phyloP scores from a whole-genome alignment of 257 asterid genomes.

The Asclepias syriaca region DNA sequence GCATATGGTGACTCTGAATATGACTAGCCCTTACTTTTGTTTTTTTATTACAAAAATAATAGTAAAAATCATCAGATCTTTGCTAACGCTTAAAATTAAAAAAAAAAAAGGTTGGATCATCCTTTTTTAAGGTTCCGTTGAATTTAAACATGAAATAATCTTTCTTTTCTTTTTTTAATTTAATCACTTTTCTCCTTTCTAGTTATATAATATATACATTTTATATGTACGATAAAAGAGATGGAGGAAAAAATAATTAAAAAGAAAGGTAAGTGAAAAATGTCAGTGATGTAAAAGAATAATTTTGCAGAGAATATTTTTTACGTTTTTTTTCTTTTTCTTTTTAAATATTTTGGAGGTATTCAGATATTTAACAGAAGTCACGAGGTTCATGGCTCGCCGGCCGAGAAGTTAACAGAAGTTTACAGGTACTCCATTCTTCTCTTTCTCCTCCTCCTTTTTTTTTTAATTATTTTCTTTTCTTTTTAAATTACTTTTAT shows the following conservation, averaged over 20 bases:
- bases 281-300: not conserved
- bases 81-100: not conserved
- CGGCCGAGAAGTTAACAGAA: conserved; percentile 14
- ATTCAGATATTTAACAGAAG: conserved; percentile 15
- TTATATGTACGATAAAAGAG: too few species aligned
- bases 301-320: not conserved
- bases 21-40: not conserved
- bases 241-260: not conserved
- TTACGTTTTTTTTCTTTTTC: not conserved
- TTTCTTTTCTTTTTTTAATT: too few species aligned
- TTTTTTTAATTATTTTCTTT: too few species aligned
- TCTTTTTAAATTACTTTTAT: too few species aligned
- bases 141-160: too few species aligned
- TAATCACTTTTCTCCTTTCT: too few species aligned
- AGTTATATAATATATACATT: too few species aligned
- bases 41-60: not conserved
- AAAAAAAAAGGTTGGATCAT: not conserved
- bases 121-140: not conserved
- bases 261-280: not conserved
- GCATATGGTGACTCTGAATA: conserved; percentile 2
- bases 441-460: too few species aligned
- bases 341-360: conserved; percentile 13
- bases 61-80: not conserved
- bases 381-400: conserved; percentile 33
- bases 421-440: not conserved